Base-by-base conservation (phyloP, 1,139 yeast species). In the Yamadazyma spencermartinsiae region DNA sequence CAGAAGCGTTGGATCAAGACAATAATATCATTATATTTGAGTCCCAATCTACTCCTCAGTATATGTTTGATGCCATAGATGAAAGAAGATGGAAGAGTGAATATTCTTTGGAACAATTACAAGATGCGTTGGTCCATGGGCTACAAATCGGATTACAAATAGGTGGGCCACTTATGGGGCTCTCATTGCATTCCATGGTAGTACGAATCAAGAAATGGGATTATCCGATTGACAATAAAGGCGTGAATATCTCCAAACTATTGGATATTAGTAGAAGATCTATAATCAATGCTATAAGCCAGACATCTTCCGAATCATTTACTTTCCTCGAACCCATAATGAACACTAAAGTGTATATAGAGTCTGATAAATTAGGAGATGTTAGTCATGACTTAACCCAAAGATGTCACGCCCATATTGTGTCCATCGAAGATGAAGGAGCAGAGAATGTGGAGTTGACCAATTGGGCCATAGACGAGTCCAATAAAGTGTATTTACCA, bases 341-440 rank as follows among this genome's bases (percentile, higher is more conserved):
- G 98, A 71, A 76, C 30, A 82, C 88, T 4, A 70, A 70, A n/a
- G 81, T 92, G 1, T 76, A 74, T 37, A 84, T 83, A 1, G 72
- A 74, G 38, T 84, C 88, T 16, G 84, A 78, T 43, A 86, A 83
- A 42, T 63, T 92, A 50, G 98, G 98, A 14, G 74, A 73, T 32
- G 95, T 92, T 0, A 78, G 87, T 26, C 95, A 88, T 51, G 98
- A 92, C 47, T 59, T 72, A 40, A 63, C 69, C 73, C 56, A 82
- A 76, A 44, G 84, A 79, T 51, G 83, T 72, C 81, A 83, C 36
- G 98, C 95, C 1, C 70, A 68, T 1, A 86, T 92, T 34, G 50
- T 67, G 7, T 68, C 81, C 4, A 80, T 84, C 33, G 86, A 80
- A 37, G 88, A 82, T 41, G 81, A 77, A 41, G 50, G 63, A 1